Base-by-base conservation (phyloP, 2,329 filamentous ascomycete species). In the Venturiaceae sp. region DNA sequence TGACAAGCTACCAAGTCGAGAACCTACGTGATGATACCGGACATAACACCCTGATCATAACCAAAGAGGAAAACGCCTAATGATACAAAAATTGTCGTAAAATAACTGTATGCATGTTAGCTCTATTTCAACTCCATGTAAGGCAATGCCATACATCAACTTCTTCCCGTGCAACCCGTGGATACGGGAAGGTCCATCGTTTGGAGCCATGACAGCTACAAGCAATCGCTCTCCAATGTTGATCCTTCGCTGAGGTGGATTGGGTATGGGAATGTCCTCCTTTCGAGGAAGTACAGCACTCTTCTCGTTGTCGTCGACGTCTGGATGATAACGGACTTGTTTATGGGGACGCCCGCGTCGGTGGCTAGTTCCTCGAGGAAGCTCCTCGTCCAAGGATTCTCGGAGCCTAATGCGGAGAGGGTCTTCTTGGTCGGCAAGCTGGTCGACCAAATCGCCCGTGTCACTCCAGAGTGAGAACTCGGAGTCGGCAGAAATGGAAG, bases 141-240 rank as follows among this genome's bases (percentile, higher is more conserved):
- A 9, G 5, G 13, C 41, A 30, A 14, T 11, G 21, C n/a, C 83
- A 67, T 83, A 96, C 87, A 99, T 83, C 68, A 99, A 80, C 74
- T 92, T 86, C 79, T 95, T 96, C 77, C 94, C 94, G 67, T 95
- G 95, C 66, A 99, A 83, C 79, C 94, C 94, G 77, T 94, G 88
- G 68, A 90, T 86, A 70, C 87, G 85, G 69, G 85, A 82, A 63
- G 78, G 78, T 57, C 78, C 74, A 72, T 88, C 85, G 70, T 85
- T 85, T 65, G 82, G 82, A 62, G 90, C 85, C 92, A 99, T 96
- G 81, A 95, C 87, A 78, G 80, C 74, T 65, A 87, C 89, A 66
- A 97, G 75, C 64, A 88, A 73, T 69, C 84, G 86, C 72, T 92
- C 83, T 63, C 77, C 81, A 66, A 80, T 81, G 57, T 83, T 81